phyloP scores from a whole-genome alignment of 371 early-diverging fungal genomes.

The Circinella umbellata region DNA sequence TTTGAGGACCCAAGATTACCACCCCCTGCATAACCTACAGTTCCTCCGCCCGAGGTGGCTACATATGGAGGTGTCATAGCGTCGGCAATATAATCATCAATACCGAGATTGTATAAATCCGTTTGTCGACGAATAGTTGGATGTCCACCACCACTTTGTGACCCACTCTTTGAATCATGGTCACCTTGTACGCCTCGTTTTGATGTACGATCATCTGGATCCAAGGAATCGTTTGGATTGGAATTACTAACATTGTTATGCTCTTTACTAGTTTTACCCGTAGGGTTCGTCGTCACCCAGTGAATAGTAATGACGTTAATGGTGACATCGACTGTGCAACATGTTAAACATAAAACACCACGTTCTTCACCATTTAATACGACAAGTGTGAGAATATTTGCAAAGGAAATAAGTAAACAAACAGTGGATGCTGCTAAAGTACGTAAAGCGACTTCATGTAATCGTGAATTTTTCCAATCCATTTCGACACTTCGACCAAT shows the following conservation, averaged over 20 bases:
- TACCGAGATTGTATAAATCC: slow-evolving; percentile 17
- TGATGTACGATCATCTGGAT: background rate
- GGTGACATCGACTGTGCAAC: slow-evolving; percentile 62
- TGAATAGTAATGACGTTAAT: slow-evolving; percentile 60
- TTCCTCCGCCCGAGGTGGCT: slow-evolving; percentile 10
- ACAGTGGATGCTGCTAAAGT: slow-evolving; percentile 55
- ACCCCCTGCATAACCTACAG: slow-evolving; percentile 14
- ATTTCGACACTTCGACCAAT: slow-evolving; percentile 29
- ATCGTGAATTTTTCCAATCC: slow-evolving; percentile 45
- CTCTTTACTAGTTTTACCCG: slow-evolving; percentile 19
- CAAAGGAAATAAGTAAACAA: slow-evolving; percentile 52
- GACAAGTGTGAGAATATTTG: slow-evolving; percentile 49
- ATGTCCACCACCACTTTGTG: background rate
- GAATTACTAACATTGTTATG: slow-evolving; percentile 2
- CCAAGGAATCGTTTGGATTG: slow-evolving; percentile 1
- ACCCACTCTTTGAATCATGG: background rate
- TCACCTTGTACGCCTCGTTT: background rate
- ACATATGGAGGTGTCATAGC: background rate
- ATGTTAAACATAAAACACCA: slow-evolving; percentile 56
- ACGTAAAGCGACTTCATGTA: slow-evolving; percentile 53
- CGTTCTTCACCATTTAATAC: slow-evolving; percentile 52
- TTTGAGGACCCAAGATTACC: slow-evolving; percentile 8
- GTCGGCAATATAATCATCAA: slow-evolving; percentile 19
- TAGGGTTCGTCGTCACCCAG: slow-evolving; percentile 36
- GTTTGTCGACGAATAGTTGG: slow-evolving; percentile 9